These are phyloP conservation scores for Lathyrus aphaca DNA, from an alignment of 306 rosid genomes.

Conservation along the genomic window DNA sequence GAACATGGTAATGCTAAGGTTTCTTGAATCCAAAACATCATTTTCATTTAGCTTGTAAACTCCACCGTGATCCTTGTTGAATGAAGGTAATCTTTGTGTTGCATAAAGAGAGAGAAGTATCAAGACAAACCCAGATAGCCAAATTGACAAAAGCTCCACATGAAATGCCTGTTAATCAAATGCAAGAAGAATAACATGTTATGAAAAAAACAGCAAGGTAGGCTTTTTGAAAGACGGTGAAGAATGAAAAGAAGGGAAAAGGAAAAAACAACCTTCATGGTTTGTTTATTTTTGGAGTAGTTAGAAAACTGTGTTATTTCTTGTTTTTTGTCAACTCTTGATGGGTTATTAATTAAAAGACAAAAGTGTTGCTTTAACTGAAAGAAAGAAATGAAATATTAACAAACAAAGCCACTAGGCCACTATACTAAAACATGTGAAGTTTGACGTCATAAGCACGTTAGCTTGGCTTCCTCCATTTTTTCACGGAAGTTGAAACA, in stretches of 20 bases:
- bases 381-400: slow-evolving; percentile 56
- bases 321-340: slow-evolving; percentile 34
- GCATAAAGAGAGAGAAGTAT: slow-evolving; percentile 71
- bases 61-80: slow-evolving; percentile 45
- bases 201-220: not conserved
- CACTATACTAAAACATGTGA: slow-evolving; percentile 61
- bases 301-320: slow-evolving; percentile 33
- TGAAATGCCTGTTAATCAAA: slow-evolving; percentile 55
- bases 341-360: slow-evolving; percentile 34
- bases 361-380: slow-evolving; percentile 64
- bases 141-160: slow-evolving; percentile 67
- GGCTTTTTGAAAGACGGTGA: not conserved
- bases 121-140: slow-evolving; percentile 76
- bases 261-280: slow-evolving; percentile 65
- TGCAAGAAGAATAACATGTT: slow-evolving; percentile 7
- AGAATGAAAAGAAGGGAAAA: slow-evolving; percentile 28
- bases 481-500: slow-evolving; percentile 2
- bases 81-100: slow-evolving; percentile 64
- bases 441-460: slow-evolving; percentile 53
- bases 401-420: slow-evolving; percentile 61
- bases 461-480: slow-evolving; percentile 16
- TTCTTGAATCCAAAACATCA: slow-evolving; percentile 31
- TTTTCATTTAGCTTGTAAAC: slow-evolving; percentile 35
- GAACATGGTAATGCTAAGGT: slow-evolving; percentile 62
- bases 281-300: slow-evolving; percentile 12